These are phyloP conservation scores for Claviceps capensis DNA, from an alignment of 2,329 filamentous ascomycete species.

Conservation along the genomic window DNA sequence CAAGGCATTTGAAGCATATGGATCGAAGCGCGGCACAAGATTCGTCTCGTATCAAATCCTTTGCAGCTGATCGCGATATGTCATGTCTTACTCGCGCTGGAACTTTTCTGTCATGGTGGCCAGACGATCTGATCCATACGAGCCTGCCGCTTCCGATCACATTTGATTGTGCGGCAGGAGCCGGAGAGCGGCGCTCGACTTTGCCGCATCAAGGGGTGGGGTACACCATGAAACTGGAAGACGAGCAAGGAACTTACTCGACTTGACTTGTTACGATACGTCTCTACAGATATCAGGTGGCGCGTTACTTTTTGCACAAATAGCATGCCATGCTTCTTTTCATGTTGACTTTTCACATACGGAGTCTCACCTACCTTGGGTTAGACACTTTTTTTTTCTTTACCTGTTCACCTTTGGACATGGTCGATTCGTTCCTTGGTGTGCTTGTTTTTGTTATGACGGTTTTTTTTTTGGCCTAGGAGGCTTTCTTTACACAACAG, in stretches of 20 bases:
- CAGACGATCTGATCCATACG: conserved; percentile 74
- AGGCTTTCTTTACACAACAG: not conserved
- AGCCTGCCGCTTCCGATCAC: conserved; percentile 77
- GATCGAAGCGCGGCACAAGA: conserved; percentile 72
- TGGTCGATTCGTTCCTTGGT: not conserved
- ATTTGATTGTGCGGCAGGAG: conserved; percentile 46
- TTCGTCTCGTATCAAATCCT: conserved; percentile 82
- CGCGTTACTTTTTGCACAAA: too few relatives aligned
- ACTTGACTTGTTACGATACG: too few relatives aligned
- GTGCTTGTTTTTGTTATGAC: not conserved
- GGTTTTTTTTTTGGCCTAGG: not conserved
- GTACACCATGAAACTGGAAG: too few relatives aligned
- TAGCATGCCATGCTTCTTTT: too few relatives aligned
- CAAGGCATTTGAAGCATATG: conserved; percentile 59
- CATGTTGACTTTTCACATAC: too few relatives aligned
- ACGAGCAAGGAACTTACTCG: too few relatives aligned
- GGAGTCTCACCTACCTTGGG: not conserved
- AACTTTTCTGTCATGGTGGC: conserved; percentile 65
- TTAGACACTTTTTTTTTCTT: not conserved
- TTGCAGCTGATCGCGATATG: conserved; percentile 81
- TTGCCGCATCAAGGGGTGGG: conserved; percentile 11
- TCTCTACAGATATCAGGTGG: too few relatives aligned
- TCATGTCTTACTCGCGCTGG: conserved; percentile 63
- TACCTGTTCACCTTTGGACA: not conserved
- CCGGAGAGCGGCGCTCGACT: conserved; percentile 23